These are phyloP conservation scores for Plectosphaerella plurivora DNA, from an alignment of 2,329 filamentous ascomycete genomes.

Conservation along the genomic window DNA sequence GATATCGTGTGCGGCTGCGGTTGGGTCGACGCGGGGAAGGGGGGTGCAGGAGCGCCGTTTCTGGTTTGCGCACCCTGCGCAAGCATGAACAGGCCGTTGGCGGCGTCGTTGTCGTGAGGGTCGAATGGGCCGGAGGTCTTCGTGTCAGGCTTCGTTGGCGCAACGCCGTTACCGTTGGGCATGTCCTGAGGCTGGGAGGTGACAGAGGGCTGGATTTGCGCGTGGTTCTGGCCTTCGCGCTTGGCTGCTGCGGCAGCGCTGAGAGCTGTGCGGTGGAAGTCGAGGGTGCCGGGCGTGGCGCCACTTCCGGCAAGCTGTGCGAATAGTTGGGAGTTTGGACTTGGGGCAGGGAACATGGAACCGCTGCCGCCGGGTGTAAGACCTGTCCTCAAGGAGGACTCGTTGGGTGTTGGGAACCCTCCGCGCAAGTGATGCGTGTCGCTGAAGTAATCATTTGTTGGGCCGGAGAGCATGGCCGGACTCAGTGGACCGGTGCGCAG, in stretches of 20 bases:
- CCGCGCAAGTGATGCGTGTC: constrained; percentile 69
- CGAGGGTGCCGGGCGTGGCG: constrained; percentile 83
- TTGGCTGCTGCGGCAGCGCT: constrained; percentile 70
- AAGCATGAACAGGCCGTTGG: constrained; percentile 88
- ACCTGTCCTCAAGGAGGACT: constrained; percentile 87
- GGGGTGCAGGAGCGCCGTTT: constrained; percentile 50
- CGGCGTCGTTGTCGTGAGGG: constrained; percentile 90
- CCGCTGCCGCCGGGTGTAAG: constrained; percentile 91
- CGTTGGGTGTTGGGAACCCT: constrained; percentile 91
- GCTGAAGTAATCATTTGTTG: constrained; percentile 79
- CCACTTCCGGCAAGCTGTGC: constrained; percentile 74
- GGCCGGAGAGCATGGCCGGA: constrained; percentile 94
- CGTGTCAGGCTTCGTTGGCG: constrained; percentile 38
- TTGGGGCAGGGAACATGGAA: constrained; percentile 93
- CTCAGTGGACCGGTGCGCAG: constrained; percentile 89
- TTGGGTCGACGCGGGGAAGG: constrained; percentile 39
- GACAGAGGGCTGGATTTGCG: constrained; percentile 17
- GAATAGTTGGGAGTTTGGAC: constrained; percentile 80
- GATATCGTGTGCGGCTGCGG: constrained; percentile 47
- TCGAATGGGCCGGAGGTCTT: constrained; percentile 67
- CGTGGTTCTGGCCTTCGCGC: constrained; percentile 40
- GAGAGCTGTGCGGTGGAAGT: constrained; percentile 92
- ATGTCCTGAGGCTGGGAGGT: constrained; percentile 18
- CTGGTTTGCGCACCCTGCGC: constrained; percentile 76
- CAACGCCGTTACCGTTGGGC: constrained; percentile 28